Conservation (phyloP, 805 yeast species). For the Kodamaea kakaduensis region DNA sequence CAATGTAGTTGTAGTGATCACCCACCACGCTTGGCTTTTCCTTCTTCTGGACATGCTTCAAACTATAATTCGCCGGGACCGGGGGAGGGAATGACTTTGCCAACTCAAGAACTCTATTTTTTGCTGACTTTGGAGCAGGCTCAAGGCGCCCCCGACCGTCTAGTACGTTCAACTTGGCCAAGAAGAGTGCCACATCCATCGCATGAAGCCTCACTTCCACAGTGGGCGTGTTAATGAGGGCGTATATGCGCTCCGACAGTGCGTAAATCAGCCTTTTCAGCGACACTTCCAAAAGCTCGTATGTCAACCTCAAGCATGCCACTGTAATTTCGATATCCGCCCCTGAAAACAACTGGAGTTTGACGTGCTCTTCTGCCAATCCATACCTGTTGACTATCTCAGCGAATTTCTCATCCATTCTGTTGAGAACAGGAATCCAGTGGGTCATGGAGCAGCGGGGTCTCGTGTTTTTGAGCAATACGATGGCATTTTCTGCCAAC, state of each 20-base stretch:
- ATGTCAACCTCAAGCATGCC: constrained; percentile 58
- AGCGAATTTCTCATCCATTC: constrained; percentile 67
- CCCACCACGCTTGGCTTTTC: constrained; percentile 25
- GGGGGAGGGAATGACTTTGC: constrained; percentile 52
- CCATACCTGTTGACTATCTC: constrained; percentile 50
- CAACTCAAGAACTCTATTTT: constrained; percentile 47
- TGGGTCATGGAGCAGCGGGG: constrained; percentile 67
- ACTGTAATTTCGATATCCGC: constrained; percentile 47
- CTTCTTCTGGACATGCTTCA: constrained; percentile 11
- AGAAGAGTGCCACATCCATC: constrained; percentile 51
- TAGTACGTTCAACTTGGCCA: constrained; percentile 30
- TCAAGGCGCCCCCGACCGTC: background rate
- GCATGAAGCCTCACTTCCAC: constrained; percentile 57
- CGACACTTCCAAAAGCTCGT: constrained; percentile 63
- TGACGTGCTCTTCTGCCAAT: constrained; percentile 44
- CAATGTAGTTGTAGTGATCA: constrained; percentile 45
- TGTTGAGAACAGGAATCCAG: constrained; percentile 74
- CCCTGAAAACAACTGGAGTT: constrained; percentile 40
- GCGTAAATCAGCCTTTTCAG: constrained; percentile 63
- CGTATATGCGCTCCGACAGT: constrained; percentile 58
- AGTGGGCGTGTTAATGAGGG: constrained; percentile 56
- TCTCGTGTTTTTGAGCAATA: constrained; percentile 45
- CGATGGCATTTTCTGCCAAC: background rate
- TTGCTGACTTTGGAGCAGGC: constrained; percentile 39
- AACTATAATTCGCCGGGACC: constrained; percentile 30